These are phyloP conservation scores for Pythium utonaiense DNA, from an alignment of 352 stramenopile genomes.

Conservation along the genomic window DNA sequence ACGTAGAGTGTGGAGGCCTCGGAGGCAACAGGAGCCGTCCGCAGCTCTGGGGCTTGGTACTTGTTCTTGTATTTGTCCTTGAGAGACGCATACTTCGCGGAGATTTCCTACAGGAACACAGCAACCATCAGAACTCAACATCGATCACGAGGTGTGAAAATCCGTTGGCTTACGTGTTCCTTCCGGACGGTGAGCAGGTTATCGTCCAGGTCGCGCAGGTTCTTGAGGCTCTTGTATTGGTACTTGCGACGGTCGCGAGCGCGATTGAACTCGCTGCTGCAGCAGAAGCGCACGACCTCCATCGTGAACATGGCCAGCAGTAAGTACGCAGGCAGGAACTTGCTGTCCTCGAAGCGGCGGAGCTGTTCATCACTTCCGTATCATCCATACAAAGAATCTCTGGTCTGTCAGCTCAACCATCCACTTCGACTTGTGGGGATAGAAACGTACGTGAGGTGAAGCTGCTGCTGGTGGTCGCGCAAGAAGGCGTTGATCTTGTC, in stretches of 20 bases:
- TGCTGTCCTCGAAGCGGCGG: constrained; percentile 48
- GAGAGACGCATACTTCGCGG: constrained; percentile 63
- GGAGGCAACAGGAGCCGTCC: constrained; percentile 18
- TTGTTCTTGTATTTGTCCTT: constrained; percentile 80
- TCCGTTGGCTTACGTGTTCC: constrained; percentile 71
- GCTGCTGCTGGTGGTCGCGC: constrained; percentile 54
- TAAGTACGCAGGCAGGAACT: constrained; percentile 64
- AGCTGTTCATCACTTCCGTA: constrained; percentile 51
- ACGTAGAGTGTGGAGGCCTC: constrained; percentile 34
- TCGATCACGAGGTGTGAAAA: neutral
- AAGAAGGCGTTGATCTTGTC: constrained; percentile 56
- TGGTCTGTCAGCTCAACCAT: no score
- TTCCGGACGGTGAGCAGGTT: constrained; percentile 63
- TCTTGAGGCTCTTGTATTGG: constrained; percentile 49
- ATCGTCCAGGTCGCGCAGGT: constrained; percentile 63
- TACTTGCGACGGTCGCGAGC: constrained; percentile 51
- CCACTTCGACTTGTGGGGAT: no score
- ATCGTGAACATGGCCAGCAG: constrained; percentile 60
- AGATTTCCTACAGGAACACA: constrained; percentile 46
- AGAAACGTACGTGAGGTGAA: constrained; percentile 48
- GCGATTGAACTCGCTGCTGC: constrained; percentile 50
- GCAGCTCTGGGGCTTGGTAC: constrained; percentile 45
- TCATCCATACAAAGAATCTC: no score
- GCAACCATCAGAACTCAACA: neutral
- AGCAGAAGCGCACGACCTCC: constrained; percentile 69